Evolutionary conservation across 2,329 filamentous ascomycete genomes (phyloP).

Genomic region (Xylariaceae sp.): DNA sequence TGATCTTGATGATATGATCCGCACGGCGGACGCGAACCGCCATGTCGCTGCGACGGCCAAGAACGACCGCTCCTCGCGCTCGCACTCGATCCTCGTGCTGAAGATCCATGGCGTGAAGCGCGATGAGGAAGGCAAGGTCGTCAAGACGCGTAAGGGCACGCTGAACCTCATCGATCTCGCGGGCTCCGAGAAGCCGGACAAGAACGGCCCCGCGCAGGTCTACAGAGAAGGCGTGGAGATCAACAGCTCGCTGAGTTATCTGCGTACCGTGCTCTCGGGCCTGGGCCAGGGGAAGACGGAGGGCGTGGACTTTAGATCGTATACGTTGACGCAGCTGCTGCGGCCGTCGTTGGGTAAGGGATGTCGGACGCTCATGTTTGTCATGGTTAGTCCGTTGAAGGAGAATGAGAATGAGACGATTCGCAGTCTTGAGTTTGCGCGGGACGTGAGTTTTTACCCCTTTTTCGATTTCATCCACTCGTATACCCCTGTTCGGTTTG

Average conservation of each 20-base stretch:
- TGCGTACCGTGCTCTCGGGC: constrained; percentile 91
- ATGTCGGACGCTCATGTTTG: constrained; percentile 97
- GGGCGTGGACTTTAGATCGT: constrained; percentile 92
- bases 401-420: constrained; percentile 87
- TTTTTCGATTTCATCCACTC: neutral
- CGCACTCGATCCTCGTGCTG: constrained; percentile 93
- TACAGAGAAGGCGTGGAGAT: constrained; percentile 95
- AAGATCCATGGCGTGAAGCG: constrained; percentile 68
- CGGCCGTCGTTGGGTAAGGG: constrained; percentile 94
- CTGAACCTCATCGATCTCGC: constrained; percentile 95
- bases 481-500: neutral
- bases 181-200: constrained; percentile 72
- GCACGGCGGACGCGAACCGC: constrained; percentile 75
- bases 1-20: constrained; percentile 74
- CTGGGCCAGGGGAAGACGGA: constrained; percentile 73
- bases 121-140: constrained; percentile 47
- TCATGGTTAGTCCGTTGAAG: constrained; percentile 92
- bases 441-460: constrained; percentile 61
- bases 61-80: constrained; percentile 89
- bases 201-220: constrained; percentile 74
- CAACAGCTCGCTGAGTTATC: constrained; percentile 86
- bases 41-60: constrained; percentile 96
- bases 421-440: constrained; percentile 92
- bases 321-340: constrained; percentile 90
- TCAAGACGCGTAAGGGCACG: constrained; percentile 81